Evolutionary conservation across 139 green algal species (phyloP).

Genomic region (Penium margaritaceum): DNA sequence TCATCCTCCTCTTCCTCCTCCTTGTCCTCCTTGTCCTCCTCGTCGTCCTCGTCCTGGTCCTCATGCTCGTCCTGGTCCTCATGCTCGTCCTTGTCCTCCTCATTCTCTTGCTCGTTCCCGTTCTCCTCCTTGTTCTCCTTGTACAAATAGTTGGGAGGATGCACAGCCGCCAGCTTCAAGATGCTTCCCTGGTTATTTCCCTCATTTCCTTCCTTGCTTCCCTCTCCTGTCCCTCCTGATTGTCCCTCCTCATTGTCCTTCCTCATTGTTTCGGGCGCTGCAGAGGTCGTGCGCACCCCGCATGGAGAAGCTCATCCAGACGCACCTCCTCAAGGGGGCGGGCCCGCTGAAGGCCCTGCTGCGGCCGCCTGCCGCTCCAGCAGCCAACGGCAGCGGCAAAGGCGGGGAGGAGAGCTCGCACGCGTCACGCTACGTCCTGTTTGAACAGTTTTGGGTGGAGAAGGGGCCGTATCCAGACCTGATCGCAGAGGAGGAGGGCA

Average conservation of each 20-base stretch:
- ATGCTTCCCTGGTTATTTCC: no score
- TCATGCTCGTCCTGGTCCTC: no score
- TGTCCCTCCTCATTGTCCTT: conserved; percentile 2
- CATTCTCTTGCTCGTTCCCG: no score
- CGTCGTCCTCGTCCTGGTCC: no score
- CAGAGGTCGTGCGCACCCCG: conserved; percentile 25
- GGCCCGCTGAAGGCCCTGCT: conserved; percentile 39
- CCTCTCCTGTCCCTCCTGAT: background rate
- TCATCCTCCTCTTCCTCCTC: no score
- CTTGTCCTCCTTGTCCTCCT: no score
- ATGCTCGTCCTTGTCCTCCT: no score
- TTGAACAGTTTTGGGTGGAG: conserved; percentile 93
- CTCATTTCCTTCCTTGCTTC: no score
- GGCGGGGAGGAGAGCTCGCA: no score
- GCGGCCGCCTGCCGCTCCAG: conserved; percentile 11
- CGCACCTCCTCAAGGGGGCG: conserved; percentile 54
- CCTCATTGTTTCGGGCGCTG: background rate
- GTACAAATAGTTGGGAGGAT: background rate
- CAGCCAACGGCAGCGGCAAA: no score
- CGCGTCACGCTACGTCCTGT: conserved; percentile 77
- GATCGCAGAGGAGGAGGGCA: conserved; percentile 11
- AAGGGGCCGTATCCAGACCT: background rate
- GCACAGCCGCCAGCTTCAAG: background rate
- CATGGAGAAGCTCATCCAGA: conserved; percentile 66
- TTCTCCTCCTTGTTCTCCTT: no score